A percentile compares a stretch with the other conserved stretches of the same genome.
Evolutionary conservation across 2,329 filamentous ascomycete species (phyloP).

Genomic region (Helotiales sp.): DNA sequence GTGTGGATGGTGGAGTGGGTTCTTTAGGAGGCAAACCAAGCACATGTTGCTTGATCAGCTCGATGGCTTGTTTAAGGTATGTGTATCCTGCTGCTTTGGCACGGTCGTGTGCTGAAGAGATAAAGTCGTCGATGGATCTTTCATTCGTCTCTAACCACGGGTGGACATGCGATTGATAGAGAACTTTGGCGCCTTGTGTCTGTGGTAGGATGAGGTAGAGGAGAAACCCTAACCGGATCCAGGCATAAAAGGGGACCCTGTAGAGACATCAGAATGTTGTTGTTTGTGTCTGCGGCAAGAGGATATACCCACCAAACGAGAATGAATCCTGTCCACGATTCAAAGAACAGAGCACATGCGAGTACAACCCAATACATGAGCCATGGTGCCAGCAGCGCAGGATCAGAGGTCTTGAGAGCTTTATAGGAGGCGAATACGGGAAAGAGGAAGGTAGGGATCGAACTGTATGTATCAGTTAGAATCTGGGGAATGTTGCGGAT

Average conservation of each 20-base stretch:
- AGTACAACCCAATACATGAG: conserved; percentile 99
- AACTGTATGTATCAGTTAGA: conserved; percentile 57
- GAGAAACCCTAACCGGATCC: conserved; percentile 84
- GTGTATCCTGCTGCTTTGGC: conserved; percentile 77
- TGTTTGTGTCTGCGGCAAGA: neutral
- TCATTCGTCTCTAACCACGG: conserved; percentile 91
- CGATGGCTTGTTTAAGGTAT: conserved; percentile 74
- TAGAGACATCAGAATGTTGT: conserved; percentile 19
- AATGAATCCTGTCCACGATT: conserved; percentile 88
- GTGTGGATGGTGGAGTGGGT: conserved; percentile 51
- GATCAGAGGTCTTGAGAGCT: conserved; percentile 90
- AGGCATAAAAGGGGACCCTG: conserved; percentile 91
- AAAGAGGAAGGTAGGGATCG: conserved; percentile 86
- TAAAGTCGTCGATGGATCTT: conserved; percentile 85
- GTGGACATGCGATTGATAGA: conserved; percentile 86
- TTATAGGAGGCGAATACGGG: conserved; percentile 98
- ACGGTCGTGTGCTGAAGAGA: conserved; percentile 78
- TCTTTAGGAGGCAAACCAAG: conserved; percentile 73
- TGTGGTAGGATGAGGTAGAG: conserved; percentile 97
- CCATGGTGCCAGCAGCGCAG: conserved; percentile 91
- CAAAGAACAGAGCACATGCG: conserved; percentile 77
- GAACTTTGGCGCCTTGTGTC: conserved; percentile 85
- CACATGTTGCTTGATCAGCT: conserved; percentile 74
- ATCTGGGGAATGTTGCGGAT: conserved; percentile 26
- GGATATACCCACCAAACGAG: conserved; percentile 68